A percentile compares a stretch with the other conserved stretches of the same genome.
Evolutionary conservation across 2,329 filamentous ascomycete genomes (phyloP).

Genomic region (Penicillium sp.): DNA sequence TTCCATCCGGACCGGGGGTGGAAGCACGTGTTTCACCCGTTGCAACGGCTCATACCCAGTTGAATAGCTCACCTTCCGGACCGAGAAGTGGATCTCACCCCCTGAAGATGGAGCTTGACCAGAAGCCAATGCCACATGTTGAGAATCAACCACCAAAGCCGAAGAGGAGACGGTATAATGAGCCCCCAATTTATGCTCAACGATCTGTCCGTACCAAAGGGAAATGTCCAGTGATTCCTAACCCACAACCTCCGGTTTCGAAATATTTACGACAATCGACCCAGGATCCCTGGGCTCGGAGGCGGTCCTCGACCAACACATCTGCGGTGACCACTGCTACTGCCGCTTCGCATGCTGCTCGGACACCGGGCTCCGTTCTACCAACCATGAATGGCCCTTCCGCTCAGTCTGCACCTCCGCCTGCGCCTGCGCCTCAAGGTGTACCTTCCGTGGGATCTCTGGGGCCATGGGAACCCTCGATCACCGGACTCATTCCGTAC

Average conservation of each 20-base stretch:
- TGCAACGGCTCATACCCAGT: constrained; percentile 17
- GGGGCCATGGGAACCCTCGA: constrained; percentile 54
- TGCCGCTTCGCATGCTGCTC: constrained; percentile 12
- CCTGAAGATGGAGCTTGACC: constrained; percentile 26
- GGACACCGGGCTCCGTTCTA: constrained; percentile 17
- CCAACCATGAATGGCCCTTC: constrained; percentile 32
- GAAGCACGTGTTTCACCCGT: constrained; percentile 15
- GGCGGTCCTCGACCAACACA: constrained; percentile 19
- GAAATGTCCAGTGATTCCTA: constrained; percentile 43
- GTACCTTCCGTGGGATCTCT: constrained; percentile 26
- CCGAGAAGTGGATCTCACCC: constrained; percentile 17
- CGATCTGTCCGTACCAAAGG: constrained; percentile 43
- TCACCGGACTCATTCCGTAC: constrained; percentile 67
- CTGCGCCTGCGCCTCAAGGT: neutral
- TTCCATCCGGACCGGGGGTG: constrained; percentile 14
- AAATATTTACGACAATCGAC: constrained; percentile 30
- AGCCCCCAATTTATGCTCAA: constrained; percentile 54
- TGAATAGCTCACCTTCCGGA: constrained; percentile 31
- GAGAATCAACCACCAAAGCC: constrained; percentile 43
- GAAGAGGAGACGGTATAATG: constrained; percentile 52
- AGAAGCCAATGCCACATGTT: constrained; percentile 15
- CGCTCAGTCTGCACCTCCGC: constrained; percentile 9
- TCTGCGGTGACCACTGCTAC: constrained; percentile 12
- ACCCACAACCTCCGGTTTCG: constrained; percentile 33
- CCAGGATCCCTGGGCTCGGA: constrained; percentile 25